These are phyloP conservation scores for Triglochin maritima DNA, from an alignment of 106 monocot genomes.

Conservation along the genomic window DNA sequence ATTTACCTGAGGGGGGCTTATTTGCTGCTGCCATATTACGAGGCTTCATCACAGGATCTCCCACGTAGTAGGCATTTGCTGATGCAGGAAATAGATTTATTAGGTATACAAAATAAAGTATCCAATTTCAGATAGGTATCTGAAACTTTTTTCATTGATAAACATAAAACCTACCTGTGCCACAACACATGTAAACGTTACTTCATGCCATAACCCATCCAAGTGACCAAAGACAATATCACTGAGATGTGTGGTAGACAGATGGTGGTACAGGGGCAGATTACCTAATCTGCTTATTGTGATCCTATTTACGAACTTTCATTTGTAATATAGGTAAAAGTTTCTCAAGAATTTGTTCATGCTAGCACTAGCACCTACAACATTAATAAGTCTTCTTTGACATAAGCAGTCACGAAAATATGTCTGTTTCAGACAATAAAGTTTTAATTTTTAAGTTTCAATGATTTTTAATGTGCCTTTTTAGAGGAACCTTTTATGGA, in stretches of 20 bases:
- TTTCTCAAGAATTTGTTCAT: no score
- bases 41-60: slow-evolving; percentile 15
- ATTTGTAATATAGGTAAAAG: no score
- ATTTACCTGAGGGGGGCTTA: background rate
- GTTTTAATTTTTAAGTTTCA: background rate
- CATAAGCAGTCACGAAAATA: background rate
- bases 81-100: background rate
- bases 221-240: background rate
- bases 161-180: background rate
- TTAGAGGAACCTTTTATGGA: no score
- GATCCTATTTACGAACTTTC: no score
- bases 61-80: slow-evolving; percentile 23
- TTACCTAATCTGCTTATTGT: no score
- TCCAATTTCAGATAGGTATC: background rate
- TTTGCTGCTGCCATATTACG: slow-evolving; percentile 4
- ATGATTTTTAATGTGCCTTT: background rate
- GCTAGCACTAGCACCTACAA: no score
- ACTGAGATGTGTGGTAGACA: background rate
- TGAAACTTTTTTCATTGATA: background rate
- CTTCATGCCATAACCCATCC: background rate
- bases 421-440: background rate
- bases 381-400: no score
- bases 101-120: background rate
- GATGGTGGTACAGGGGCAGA: background rate
- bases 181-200: background rate